Conservation (phyloP, 2,329 filamentous ascomycete genomes). For the Delphinella strobiligena region DNA sequence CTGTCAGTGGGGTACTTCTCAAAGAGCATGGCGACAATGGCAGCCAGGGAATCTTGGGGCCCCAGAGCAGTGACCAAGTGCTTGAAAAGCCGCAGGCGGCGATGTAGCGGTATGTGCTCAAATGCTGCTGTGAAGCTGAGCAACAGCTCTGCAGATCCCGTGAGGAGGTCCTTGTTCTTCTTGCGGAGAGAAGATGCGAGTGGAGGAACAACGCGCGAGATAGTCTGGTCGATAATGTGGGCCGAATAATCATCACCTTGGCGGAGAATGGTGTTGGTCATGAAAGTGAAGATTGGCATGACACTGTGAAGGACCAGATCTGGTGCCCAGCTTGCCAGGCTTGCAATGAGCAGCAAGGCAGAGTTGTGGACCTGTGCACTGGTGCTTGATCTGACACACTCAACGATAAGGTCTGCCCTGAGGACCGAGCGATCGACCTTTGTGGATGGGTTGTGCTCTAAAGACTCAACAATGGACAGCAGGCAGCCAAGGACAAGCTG, state of each 20-base stretch:
- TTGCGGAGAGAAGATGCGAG: constrained; percentile 75
- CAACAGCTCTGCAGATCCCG: constrained; percentile 78
- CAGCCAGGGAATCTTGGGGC: constrained; percentile 75
- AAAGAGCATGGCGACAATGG: constrained; percentile 77
- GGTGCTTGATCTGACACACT: constrained; percentile 82
- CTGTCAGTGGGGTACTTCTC: constrained; percentile 75
- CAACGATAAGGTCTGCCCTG: constrained; percentile 80
- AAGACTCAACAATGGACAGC: constrained; percentile 68
- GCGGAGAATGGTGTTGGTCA: constrained; percentile 80
- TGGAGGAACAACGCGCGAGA: constrained; percentile 86
- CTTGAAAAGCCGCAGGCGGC: constrained; percentile 70
- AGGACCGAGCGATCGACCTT: constrained; percentile 66
- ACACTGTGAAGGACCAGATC: constrained; percentile 90
- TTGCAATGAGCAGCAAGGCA: constrained; percentile 76
- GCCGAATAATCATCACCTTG: constrained; percentile 96
- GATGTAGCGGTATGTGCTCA: constrained; percentile 84
- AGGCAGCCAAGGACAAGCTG: constrained; percentile 73
- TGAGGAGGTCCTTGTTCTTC: constrained; percentile 63
- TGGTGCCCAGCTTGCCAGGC: constrained; percentile 74
- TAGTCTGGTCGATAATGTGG: constrained; percentile 86
- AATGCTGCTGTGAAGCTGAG: constrained; percentile 93
- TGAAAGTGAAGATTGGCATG: constrained; percentile 99
- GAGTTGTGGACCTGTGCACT: constrained; percentile 91
- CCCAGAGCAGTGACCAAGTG: constrained; percentile 79
- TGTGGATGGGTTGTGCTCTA: constrained; percentile 24